These are phyloP conservation scores for Meira miltonrushii DNA, from an alignment of 1,284 basidiomycete species.

Conservation along the genomic window DNA sequence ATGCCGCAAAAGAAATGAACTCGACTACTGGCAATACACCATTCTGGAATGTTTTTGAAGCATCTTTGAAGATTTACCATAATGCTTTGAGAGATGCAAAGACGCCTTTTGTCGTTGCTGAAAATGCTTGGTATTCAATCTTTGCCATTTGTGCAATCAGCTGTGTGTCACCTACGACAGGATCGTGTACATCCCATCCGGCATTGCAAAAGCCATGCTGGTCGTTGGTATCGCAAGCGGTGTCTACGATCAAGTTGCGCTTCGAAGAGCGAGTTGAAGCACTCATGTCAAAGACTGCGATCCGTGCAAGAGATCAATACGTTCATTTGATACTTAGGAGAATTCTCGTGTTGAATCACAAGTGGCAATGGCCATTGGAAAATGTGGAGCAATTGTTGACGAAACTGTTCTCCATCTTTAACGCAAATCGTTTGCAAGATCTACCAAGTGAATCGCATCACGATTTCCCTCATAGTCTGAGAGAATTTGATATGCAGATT, in stretches of 20 bases:
- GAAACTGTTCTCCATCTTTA: constrained; percentile 70
- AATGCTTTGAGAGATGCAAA: constrained; percentile 56
- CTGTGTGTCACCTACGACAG: constrained; percentile 67
- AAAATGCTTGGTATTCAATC: constrained; percentile 65
- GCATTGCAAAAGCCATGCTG: constrained; percentile 63
- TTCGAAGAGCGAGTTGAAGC: constrained; percentile 60
- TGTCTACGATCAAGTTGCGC: constrained; percentile 57
- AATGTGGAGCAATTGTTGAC: constrained; percentile 62
- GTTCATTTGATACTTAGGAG: constrained; percentile 68
- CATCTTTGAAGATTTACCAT: constrained; percentile 28
- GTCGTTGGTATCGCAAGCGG: constrained; percentile 56
- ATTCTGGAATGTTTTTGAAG: constrained; percentile 34
- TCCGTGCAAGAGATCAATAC: constrained; percentile 69
- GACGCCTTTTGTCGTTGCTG: constrained; percentile 54
- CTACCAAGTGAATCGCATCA: constrained; percentile 65
- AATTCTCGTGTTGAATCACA: constrained; percentile 65
- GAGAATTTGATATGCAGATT: constrained; percentile 53
- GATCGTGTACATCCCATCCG: constrained; percentile 57
- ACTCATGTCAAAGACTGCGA: constrained; percentile 54
- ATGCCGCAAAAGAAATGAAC: constrained; percentile 26
- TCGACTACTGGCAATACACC: not conserved
- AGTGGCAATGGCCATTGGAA: constrained; percentile 68
- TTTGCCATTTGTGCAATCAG: constrained; percentile 70
- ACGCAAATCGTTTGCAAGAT: constrained; percentile 72
- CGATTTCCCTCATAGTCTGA: constrained; percentile 74